These are phyloP conservation scores for Coniferiporia sulphurascens DNA, from an alignment of 1,284 basidiomycete genomes.

Conservation along the genomic window DNA sequence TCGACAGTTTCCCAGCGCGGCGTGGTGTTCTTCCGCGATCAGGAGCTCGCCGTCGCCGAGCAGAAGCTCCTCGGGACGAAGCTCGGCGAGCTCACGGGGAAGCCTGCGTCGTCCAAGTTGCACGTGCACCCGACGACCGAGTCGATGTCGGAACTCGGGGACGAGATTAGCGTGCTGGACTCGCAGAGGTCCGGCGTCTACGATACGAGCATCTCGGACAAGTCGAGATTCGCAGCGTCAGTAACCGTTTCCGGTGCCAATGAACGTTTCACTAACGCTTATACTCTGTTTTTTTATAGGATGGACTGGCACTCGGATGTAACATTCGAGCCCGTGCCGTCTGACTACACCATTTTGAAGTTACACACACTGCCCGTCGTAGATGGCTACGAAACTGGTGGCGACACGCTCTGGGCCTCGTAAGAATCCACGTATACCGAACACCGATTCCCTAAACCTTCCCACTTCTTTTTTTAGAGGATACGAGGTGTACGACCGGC, in stretches of 20 bases:
- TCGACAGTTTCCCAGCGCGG: conserved; percentile 53
- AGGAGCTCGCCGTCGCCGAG: conserved; percentile 41
- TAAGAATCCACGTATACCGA: not conserved
- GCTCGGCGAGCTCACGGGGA: conserved; percentile 53
- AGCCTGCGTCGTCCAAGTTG: conserved; percentile 47
- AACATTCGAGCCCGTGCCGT: conserved; percentile 64
- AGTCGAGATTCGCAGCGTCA: conserved; percentile 7
- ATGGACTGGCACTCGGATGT: conserved; percentile 60
- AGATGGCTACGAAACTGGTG: conserved; percentile 26
- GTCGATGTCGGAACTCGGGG: conserved; percentile 42
- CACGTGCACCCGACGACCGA: conserved; percentile 66
- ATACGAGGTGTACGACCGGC: conserved; percentile 61
- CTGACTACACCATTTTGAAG: conserved; percentile 50
- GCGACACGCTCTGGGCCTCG: conserved; percentile 39
- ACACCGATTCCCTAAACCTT: not conserved
- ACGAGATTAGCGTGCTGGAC: conserved; percentile 45
- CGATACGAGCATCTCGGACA: not conserved
- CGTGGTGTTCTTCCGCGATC: conserved; percentile 68
- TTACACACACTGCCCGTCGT: conserved; percentile 51
- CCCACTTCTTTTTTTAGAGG: conserved; percentile 28
- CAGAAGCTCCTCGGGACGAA: conserved; percentile 41
- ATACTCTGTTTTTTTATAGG: conserved; percentile 30
- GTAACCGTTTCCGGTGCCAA: not conserved
- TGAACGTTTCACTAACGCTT: not conserved
- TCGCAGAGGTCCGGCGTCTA: conserved; percentile 31